Evolutionary conservation across 805 yeast species (phyloP), one percentile per base, ranked within the genome.

Genomic region (Pichia rugopelliculosa): DNA sequence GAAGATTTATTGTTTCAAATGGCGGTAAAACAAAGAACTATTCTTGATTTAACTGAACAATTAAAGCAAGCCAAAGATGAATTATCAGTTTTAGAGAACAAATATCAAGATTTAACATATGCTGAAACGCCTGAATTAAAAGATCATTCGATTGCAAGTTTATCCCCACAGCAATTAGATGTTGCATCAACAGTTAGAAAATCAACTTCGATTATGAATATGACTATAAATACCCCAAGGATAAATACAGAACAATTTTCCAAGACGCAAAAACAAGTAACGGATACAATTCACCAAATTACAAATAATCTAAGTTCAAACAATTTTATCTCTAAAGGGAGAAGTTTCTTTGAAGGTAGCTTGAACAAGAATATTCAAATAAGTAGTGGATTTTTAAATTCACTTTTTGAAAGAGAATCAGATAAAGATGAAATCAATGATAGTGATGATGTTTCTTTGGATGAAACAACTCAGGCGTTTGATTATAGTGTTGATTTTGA

Each of bases 21-120:
- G 44, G 79, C 84, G 0, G 56, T 72, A 2, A 80, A 80, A 56
- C 82, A 79, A 55, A 69, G 80, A 50, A 71, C 71, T 47, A 70
- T 80, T 9, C 51, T 70, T 17, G 82, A 78, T 42, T 58, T 76
- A 48, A 75, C 73, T 55, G 62, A 67, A n/a, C 68, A 69, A 52
- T 59, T 79, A n/a, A 57, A 64, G 15, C 60, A 59, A 34, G 59
- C 73, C 3, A 71, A 72, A 52, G 55, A 54, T 5, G 77, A 75
- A 26, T 50, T 75, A 21, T 56, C 55, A 15, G 53, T 54, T 5
- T 48, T 74, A 30, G 75, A 73, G 45, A 34, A 40, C 3, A 52
- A 53, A 43, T 70, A 71, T 49, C 60, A 42, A 27, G 23, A 17
- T 25, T 17, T 22, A 38, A 34, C 36, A 18, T 33, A 10, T 21